A percentile compares a stretch with the other conserved stretches of the same genome.
Evolutionary conservation across 805 yeast genomes (phyloP).

Genomic region (Wickerhamiella cacticola): DNA sequence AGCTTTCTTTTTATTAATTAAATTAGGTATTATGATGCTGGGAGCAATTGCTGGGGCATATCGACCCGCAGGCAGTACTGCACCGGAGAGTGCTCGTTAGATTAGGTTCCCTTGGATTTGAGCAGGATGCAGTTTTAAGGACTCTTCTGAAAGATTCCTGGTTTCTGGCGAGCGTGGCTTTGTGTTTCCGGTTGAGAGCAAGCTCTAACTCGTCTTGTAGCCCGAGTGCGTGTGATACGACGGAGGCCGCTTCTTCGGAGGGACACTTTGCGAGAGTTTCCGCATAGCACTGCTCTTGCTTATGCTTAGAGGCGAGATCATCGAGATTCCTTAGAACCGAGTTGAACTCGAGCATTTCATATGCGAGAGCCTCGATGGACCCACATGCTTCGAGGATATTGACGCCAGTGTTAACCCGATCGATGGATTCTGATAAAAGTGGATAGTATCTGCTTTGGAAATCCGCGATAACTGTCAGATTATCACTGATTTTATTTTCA

Average conservation of each 20-base stretch:
- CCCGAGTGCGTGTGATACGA: not conserved
- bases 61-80: too few species aligned
- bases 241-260: not conserved
- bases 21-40: too few species aligned
- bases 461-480: not conserved
- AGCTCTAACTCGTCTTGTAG: not conserved
- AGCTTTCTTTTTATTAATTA: too few species aligned
- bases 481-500: not conserved
- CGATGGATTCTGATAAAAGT: not conserved
- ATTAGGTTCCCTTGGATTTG: too few species aligned
- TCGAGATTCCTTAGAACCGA: not conserved
- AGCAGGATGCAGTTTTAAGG: not conserved
- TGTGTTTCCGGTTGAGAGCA: not conserved
- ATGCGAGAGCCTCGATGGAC: not conserved
- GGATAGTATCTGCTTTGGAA: not conserved
- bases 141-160: not conserved
- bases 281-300: not conserved
- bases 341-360: constrained; percentile 1
- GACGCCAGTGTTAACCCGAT: not conserved
- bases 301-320: not conserved
- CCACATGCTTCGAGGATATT: not conserved
- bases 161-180: not conserved
- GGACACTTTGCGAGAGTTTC: not conserved
- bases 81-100: too few species aligned
- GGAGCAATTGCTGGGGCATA: too few species aligned